Evolutionary conservation across 169 alveolate species (phyloP).

Genomic region (Theileria annulata): DNA sequence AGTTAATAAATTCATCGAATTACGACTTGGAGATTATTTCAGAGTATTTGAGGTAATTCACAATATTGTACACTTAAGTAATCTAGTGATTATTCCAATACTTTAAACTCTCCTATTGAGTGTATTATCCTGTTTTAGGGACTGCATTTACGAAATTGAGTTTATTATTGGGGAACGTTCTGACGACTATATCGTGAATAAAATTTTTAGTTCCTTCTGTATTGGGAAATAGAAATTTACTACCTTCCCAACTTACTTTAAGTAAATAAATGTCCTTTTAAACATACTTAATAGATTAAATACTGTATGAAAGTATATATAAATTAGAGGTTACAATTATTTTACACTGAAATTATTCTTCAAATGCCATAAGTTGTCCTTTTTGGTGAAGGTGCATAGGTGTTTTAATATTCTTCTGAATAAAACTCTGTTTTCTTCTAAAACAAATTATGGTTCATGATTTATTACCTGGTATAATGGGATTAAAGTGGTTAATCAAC

Average conservation of each 20-base stretch:
- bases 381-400: constrained; percentile 1
- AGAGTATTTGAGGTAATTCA: constrained; percentile 38
- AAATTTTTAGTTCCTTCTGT: constrained; percentile 56
- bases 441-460: no score
- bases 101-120: not conserved
- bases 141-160: constrained; percentile 29
- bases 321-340: not conserved
- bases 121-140: not conserved
- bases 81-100: no score
- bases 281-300: not conserved
- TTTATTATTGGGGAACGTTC: constrained; percentile 55
- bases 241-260: not conserved
- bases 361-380: not conserved
- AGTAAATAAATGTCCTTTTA: no score
- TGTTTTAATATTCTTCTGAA: constrained; percentile 6
- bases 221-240: constrained; percentile 33
- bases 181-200: constrained; percentile 47
- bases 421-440: not conserved
- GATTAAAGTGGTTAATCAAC: constrained; percentile 12
- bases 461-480: constrained; percentile 1
- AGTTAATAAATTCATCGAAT: not conserved
- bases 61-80: not conserved
- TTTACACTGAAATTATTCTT: not conserved
- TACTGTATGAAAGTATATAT: no score
- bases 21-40: constrained; percentile 54